phyloP scores from a whole-genome alignment of 306 rosid genomes.

The Vigna unguiculata region DNA sequence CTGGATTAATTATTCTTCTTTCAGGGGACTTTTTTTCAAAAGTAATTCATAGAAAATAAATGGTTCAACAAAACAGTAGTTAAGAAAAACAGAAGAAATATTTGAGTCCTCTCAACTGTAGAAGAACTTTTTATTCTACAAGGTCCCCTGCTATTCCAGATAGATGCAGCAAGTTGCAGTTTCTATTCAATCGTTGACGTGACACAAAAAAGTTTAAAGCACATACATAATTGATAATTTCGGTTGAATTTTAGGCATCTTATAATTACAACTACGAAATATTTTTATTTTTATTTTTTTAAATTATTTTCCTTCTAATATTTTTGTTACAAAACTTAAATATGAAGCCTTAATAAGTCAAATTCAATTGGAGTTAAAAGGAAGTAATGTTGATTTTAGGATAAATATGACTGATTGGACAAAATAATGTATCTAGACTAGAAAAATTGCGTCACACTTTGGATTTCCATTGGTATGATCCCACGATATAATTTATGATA shows the following conservation, averaged over 20 bases:
- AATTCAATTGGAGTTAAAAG: too few species aligned
- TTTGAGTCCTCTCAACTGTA: too few species aligned
- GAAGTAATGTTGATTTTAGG: too few species aligned
- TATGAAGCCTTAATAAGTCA: too few species aligned
- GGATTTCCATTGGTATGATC: not conserved
- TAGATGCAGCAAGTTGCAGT: conserved; percentile 1
- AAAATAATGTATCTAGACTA: conserved; percentile 14
- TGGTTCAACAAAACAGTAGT: not conserved
- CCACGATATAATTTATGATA: not conserved
- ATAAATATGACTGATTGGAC: not conserved
- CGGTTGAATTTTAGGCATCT: not conserved
- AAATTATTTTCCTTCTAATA: too few species aligned
- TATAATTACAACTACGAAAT: too few species aligned
- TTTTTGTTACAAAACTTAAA: too few species aligned
- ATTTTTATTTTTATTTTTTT: too few species aligned
- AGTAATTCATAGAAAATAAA: not conserved
- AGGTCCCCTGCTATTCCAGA: not conserved
- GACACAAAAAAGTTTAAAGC: not conserved
- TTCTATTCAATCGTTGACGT: not conserved
- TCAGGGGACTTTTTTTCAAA: not conserved
- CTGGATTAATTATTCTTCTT: not conserved
- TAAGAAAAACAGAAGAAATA: too few species aligned
- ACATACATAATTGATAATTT: not conserved
- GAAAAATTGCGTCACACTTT: conserved; percentile 9
- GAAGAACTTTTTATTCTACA: not conserved